These are phyloP conservation scores for Acanthamoeba lenticulata DNA, from an alignment of 208 protist species.

Conservation along the genomic window DNA sequence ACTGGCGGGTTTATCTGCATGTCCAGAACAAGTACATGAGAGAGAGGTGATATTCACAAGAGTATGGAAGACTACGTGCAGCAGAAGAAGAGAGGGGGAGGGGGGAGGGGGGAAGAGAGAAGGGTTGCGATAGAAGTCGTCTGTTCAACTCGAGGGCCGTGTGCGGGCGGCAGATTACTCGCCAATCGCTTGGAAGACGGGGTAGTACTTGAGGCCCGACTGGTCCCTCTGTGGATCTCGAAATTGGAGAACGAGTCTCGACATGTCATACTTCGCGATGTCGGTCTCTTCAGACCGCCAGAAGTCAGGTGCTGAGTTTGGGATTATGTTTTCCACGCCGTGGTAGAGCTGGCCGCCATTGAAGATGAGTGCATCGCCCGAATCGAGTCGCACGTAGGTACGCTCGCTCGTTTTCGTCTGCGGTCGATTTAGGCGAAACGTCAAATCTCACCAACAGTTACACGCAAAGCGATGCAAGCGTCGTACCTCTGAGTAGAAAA, in stretches of 20 bases:
- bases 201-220: constrained; percentile 51
- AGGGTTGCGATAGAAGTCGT: not conserved
- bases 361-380: constrained; percentile 37
- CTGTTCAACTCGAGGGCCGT: not conserved
- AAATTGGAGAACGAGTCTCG: constrained; percentile 34
- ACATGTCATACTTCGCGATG: constrained; percentile 45
- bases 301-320: not conserved
- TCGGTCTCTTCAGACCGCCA: constrained; percentile 25
- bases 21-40: not conserved
- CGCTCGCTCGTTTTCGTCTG: constrained; percentile 49
- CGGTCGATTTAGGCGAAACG: not conserved
- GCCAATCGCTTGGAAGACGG: constrained; percentile 39
- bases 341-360: constrained; percentile 48
- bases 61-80: not conserved
- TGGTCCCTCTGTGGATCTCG: constrained; percentile 49
- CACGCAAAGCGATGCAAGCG: not conserved
- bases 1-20: constrained; percentile 32
- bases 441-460: not conserved
- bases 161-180: not conserved
- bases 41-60: constrained; percentile 28
- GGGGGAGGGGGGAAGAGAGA: not conserved
- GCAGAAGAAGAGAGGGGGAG: not conserved
- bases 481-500: constrained; percentile 48
- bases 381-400: constrained; percentile 42
- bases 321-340: constrained; percentile 22